Evolutionary conservation across 148 eudicot genomes (phyloP).

Genomic region (Vaccinium vitisidaea): DNA sequence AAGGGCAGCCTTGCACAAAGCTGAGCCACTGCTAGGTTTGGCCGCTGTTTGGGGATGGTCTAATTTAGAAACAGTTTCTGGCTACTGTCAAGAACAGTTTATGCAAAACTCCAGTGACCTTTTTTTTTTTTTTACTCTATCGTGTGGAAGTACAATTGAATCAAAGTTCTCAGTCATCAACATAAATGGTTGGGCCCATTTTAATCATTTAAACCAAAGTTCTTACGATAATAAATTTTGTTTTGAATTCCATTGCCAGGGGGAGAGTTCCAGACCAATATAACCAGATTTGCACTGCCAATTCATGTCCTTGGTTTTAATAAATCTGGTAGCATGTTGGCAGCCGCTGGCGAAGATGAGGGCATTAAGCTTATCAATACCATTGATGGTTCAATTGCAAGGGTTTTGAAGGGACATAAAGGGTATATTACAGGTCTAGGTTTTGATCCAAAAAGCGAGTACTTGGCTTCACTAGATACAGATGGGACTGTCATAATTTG

Average conservation of each 20-base stretch:
- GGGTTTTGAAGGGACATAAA: conserved; percentile 91
- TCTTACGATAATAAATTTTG: neutral
- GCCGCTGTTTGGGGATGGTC: neutral
- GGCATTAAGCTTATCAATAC: conserved; percentile 97
- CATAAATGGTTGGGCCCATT: neutral
- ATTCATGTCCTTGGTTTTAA: conserved; percentile 83
- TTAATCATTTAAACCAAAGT: neutral
- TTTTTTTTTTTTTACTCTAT: neutral
- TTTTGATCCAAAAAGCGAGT: conserved; percentile 92
- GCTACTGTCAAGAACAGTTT: neutral
- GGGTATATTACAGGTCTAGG: conserved; percentile 79
- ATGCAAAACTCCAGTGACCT: neutral
- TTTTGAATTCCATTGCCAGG: conserved; percentile 38
- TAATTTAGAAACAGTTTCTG: neutral
- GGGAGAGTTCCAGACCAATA: conserved; percentile 92
- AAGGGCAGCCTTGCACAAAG: neutral
- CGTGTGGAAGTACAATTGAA: neutral
- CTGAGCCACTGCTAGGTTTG: neutral
- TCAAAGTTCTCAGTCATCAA: conserved; percentile 13
- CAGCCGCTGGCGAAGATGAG: conserved; percentile 97
- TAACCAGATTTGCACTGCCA: conserved; percentile 94
- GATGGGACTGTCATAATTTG: conserved; percentile 77
- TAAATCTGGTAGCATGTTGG: conserved; percentile 90
- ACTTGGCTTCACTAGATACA: conserved; percentile 86
- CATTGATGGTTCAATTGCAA: conserved; percentile 91